A percentile compares a stretch with the other conserved stretches of the same genome.
Conservation (phyloP, 768 basidiomycete genomes). For the Mycena vulgaris region DNA sequence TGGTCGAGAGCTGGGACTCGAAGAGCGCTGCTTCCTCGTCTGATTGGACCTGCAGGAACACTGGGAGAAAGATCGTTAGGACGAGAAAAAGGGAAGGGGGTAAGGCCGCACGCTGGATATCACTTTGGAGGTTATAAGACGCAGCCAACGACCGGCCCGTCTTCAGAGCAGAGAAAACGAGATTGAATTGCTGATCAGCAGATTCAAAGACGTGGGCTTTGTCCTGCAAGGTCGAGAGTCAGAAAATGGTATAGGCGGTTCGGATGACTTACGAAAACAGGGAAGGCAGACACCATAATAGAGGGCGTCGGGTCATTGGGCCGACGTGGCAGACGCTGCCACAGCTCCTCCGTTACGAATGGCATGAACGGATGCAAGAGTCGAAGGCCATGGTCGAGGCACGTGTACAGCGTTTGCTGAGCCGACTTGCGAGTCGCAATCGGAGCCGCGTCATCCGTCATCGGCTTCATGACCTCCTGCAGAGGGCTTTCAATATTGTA, state of each 20-base stretch:
- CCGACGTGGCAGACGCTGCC: conserved; percentile 94
- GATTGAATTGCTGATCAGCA: conserved; percentile 89
- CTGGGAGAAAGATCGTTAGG: conserved; percentile 57
- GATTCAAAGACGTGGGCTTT: conserved; percentile 72
- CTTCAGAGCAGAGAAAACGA: conserved; percentile 85
- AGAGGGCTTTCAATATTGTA: conserved; percentile 15
- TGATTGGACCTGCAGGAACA: conserved; percentile 82
- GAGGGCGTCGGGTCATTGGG: conserved; percentile 87
- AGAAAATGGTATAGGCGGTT: neutral
- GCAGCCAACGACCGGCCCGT: conserved; percentile 89
- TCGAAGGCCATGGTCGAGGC: conserved; percentile 91
- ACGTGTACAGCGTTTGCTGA: conserved; percentile 96
- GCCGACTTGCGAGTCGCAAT: conserved; percentile 80
- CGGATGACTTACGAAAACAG: conserved; percentile 73
- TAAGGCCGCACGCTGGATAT: conserved; percentile 78
- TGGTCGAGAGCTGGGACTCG: conserved; percentile 79
- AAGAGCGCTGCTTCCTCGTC: conserved; percentile 77
- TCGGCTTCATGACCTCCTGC: conserved; percentile 98
- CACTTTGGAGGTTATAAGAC: conserved; percentile 88
- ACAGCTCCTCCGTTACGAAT: conserved; percentile 97
- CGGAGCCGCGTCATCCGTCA: conserved; percentile 87
- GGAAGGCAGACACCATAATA: conserved; percentile 93
- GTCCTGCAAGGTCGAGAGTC: conserved; percentile 63
- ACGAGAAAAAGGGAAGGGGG: conserved; percentile 14
- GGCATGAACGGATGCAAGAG: conserved; percentile 99